Percentiles rank a stretch among this genome's conserved stretches.
phyloP scores from a whole-genome alignment of 2,329 filamentous ascomycete genomes.

The Paecilomyces fulvus region DNA sequence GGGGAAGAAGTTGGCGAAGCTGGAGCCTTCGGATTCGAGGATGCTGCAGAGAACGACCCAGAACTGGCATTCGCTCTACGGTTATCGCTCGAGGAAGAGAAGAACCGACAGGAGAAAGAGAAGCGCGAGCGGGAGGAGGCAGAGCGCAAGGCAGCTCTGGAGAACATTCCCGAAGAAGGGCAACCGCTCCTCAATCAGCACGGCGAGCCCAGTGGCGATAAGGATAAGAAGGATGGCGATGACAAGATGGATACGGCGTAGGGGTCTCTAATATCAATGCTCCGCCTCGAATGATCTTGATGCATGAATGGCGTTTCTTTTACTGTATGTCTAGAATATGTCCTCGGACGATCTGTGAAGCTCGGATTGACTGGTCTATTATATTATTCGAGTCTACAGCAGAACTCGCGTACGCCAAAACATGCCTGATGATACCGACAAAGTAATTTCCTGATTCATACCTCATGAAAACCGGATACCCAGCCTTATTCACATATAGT shows the following conservation, averaged over 20 bases:
- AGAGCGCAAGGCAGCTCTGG: conserved; percentile 66
- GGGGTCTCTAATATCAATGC: conserved; percentile 15
- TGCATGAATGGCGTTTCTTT: conserved; percentile 21
- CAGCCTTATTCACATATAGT: not conserved
- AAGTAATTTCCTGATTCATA: not conserved
- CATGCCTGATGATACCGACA: not conserved
- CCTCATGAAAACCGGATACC: not conserved
- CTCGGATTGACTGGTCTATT: conserved; percentile 2
- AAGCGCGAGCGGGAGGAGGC: conserved; percentile 65
- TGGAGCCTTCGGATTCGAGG: conserved; percentile 63
- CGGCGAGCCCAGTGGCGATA: conserved; percentile 54
- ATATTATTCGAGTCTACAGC: conserved; percentile 10
- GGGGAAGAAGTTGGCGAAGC: conserved; percentile 47
- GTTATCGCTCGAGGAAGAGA: conserved; percentile 98
- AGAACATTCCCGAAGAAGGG: conserved; percentile 72
- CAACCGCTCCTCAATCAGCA: conserved; percentile 56
- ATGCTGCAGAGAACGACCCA: conserved; percentile 75
- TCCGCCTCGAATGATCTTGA: conserved; percentile 19
- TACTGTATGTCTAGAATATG: conserved; percentile 12
- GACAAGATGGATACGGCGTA: conserved; percentile 92
- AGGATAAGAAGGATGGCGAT: conserved; percentile 47
- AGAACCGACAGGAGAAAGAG: conserved; percentile 81
- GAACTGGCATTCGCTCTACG: conserved; percentile 88
- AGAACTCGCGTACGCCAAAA: not conserved
- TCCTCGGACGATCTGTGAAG: not conserved